Conservation (phyloP, 306 rosid genomes). For the Castanopsis chinensis region DNA sequence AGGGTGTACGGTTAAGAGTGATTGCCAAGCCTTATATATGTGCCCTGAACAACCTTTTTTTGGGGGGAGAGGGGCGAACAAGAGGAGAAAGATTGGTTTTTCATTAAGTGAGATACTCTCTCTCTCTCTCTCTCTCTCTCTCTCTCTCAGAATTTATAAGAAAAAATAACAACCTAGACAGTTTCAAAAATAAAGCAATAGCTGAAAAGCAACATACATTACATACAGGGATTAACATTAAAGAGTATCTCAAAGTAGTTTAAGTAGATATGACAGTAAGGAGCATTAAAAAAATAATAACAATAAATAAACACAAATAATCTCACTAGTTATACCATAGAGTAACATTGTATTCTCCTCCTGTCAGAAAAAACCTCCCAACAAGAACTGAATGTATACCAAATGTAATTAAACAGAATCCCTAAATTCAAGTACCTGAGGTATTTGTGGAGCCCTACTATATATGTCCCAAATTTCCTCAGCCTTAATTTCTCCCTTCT, state of each 20-base stretch:
- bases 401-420: not conserved
- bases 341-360: not conserved
- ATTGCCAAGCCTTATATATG: not conserved
- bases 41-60: not conserved
- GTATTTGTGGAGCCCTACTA: conserved; percentile 53
- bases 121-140: too few species aligned
- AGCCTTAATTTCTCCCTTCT: conserved; percentile 71
- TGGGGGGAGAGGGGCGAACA: too few species aligned
- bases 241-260: not conserved
- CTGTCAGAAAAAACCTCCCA: not conserved
- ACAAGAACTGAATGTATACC: not conserved
- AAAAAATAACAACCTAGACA: not conserved
- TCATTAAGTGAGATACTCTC: not conserved
- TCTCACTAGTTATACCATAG: not conserved
- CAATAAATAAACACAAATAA: not conserved
- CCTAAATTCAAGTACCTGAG: conserved; percentile 59
- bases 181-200: not conserved
- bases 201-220: not conserved
- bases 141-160: too few species aligned
- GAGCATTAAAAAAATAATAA: not conserved
- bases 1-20: not conserved
- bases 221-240: not conserved
- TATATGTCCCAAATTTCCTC: conserved; percentile 85
- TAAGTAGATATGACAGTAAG: not conserved
- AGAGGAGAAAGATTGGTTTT: not conserved